phyloP scores from a whole-genome alignment of 257 asterid genomes.

The Gynochthodes officinalis region DNA sequence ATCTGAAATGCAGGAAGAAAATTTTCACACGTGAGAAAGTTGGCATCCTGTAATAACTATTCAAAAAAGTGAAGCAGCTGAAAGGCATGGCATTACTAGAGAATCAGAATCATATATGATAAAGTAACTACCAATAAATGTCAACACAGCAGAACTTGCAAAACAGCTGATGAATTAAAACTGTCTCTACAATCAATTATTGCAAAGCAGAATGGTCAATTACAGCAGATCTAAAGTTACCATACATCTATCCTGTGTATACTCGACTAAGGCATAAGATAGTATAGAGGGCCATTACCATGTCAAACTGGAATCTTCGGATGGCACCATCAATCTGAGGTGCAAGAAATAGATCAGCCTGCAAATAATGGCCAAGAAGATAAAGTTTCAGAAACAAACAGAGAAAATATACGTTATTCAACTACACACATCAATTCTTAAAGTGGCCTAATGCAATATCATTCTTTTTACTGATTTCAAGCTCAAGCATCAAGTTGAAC shows the following conservation, averaged over 20 bases:
- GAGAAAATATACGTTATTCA: not conserved
- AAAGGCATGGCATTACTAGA: too few species aligned
- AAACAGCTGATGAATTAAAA: not conserved
- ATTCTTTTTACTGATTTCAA: too few species aligned
- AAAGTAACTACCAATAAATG: too few species aligned
- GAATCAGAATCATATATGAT: not conserved
- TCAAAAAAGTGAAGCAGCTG: not conserved
- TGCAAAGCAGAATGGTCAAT: not conserved
- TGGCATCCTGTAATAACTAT: not conserved
- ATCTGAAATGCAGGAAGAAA: not conserved
- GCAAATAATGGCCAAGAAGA: slow-evolving; percentile 20
- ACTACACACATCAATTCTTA: too few species aligned
- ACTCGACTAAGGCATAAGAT: not conserved
- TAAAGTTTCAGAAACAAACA: not conserved
- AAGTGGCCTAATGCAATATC: not conserved
- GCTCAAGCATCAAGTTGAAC: not conserved
- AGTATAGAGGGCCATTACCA: slow-evolving; percentile 29
- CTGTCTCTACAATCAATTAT: not conserved
- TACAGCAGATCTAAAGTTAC: too few species aligned
- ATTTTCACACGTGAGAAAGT: too few species aligned
- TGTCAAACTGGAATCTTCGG: slow-evolving; percentile 52
- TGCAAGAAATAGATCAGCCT: slow-evolving; percentile 78
- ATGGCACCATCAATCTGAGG: slow-evolving; percentile 67
- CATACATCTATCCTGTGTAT: not conserved
- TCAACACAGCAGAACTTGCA: not conserved